Evolutionary conservation across 2,329 filamentous ascomycete species (phyloP).

Genomic region (Chaetomium strumarium): DNA sequence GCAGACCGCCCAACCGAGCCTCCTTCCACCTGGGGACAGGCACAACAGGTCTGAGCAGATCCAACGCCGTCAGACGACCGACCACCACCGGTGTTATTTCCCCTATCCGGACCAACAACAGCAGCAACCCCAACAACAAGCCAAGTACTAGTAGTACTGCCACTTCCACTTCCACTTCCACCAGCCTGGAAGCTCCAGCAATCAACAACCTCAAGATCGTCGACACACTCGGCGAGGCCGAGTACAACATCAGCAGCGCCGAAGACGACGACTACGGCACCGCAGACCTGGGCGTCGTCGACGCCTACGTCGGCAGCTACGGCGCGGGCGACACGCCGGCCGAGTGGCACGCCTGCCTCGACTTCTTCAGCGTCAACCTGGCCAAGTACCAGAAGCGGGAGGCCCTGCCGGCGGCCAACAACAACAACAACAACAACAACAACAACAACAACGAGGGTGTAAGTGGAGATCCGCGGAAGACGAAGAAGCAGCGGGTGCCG

Average conservation of each 20-base stretch:
- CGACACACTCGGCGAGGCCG: neutral
- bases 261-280: slow-evolving; percentile 21
- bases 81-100: neutral
- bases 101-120: no score
- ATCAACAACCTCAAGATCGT: neutral
- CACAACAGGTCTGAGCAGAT: neutral
- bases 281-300: slow-evolving; percentile 13
- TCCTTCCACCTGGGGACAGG: neutral
- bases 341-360: slow-evolving; percentile 14
- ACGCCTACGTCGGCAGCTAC: slow-evolving; percentile 20
- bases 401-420: no score
- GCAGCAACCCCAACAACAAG: no score
- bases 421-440: no score
- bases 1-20: neutral
- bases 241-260: slow-evolving; percentile 1
- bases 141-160: no score
- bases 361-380: slow-evolving; percentile 17
- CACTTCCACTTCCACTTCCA: neutral
- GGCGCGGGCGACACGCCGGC: slow-evolving; percentile 14
- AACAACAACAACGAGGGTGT: no score
- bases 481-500: slow-evolving; percentile 19
- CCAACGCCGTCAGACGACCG: neutral
- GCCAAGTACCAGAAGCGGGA: slow-evolving; percentile 9
- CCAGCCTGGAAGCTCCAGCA: neutral
- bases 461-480: neutral